Base-by-base conservation (phyloP, 345 rosid species). In the Citrus medica region DNA sequence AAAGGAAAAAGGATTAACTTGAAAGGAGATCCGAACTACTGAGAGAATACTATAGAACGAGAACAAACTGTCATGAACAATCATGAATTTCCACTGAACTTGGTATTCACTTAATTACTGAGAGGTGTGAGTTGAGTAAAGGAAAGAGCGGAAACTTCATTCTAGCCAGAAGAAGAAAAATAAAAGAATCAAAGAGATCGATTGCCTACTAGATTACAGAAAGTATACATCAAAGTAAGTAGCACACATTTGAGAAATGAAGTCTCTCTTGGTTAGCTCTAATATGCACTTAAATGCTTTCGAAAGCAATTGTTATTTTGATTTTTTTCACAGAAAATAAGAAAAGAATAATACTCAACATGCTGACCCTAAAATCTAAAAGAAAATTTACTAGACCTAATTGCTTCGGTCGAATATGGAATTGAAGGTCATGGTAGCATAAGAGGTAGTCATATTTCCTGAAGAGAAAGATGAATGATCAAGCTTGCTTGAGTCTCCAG, bases 361-460 rank as follows among this genome's bases (percentile, higher is more conserved):
- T 13, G 10, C 48, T 8, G 55, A 35, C 71, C 25, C 1, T 9
- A 16, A 16, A 27, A 67, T 19, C 24, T 19, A 4, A 9, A 27
- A 75, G 38, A 32, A 5, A 10, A 46, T 35, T 25, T 51, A 77
- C 22, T 24, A 46, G 59, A 62, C 72, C 58, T 78, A 83, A 32
- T 40, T 42, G 79, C 74, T 85, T 62, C 95, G 82, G 75, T 91
- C 93, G 9, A 81, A 80, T 61, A 91, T 91, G 2, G 95, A 88
- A 62, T 66, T 89, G 82, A 88, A 91, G 70, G 90, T 91, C 95
- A 91, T 89, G 51, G 93, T 78, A 48, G 88, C 93, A 80, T 74
- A 17, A 33, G 93, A 89, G 63, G 86, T 79, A 12, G 64, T 56
- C 14, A 78, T 60, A 61, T 80, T 67, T 74, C 32, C 85, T 1